Conservation (phyloP, 495 filamentous ascomycete species). For the Coniosporium apollinis region DNA sequence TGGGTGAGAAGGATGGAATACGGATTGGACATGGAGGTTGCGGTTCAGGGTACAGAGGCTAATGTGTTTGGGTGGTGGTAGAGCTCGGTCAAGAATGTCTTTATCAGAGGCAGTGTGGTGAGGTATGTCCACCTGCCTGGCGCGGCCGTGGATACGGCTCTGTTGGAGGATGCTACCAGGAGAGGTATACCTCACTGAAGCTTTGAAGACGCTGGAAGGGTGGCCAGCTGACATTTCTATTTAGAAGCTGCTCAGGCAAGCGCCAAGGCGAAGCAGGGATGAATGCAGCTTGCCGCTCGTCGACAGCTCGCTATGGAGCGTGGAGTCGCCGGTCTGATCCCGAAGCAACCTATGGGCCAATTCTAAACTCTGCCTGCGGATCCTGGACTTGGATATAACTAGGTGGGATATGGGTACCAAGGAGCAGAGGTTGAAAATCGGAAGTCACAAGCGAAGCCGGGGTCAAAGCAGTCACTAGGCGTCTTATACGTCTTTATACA, state of each 20-base stretch:
- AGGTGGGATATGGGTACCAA: no score
- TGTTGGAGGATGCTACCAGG: slow-evolving; percentile 91
- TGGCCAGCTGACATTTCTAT: not conserved
- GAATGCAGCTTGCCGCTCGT: no score
- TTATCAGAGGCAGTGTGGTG: slow-evolving; percentile 92
- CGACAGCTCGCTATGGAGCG: no score
- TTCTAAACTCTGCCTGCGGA: no score
- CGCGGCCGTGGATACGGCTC: slow-evolving; percentile 69
- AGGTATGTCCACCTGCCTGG: slow-evolving; percentile 86
- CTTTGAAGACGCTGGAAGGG: not conserved
- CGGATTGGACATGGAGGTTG: not conserved
- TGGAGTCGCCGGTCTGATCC: no score
- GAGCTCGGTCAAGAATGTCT: slow-evolving; percentile 94
- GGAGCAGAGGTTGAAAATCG: not conserved
- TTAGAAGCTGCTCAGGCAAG: slow-evolving; percentile 14
- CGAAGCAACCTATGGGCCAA: no score
- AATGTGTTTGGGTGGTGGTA: slow-evolving; percentile 12
- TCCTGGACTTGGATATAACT: no score
- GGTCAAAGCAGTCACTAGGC: not conserved
- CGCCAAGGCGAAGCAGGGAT: slow-evolving; percentile 14
- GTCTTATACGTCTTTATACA: not conserved
- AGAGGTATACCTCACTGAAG: slow-evolving; percentile 48
- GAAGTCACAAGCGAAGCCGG: not conserved
- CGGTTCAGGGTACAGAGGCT: not conserved
- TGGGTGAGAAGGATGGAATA: no score